Evolutionary conservation across 495 filamentous ascomycete genomes (phyloP).

Genomic region (Neurospora cerealis): DNA sequence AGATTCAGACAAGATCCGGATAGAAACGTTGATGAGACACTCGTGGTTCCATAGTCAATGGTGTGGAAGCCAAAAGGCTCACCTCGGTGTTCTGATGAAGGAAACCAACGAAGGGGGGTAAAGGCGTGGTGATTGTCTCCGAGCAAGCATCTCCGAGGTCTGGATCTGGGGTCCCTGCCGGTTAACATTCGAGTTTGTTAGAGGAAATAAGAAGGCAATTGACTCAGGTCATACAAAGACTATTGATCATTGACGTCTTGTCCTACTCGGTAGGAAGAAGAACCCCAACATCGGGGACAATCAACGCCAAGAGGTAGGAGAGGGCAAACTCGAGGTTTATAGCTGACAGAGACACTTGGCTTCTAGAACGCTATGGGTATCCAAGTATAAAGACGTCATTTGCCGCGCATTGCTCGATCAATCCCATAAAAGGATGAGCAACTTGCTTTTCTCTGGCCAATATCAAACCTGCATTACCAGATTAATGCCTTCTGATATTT

Average conservation of each 20-base stretch:
- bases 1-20: not conserved
- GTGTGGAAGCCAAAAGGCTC: not conserved
- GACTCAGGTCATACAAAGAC: not conserved
- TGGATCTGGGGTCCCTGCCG: not conserved
- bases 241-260: not conserved
- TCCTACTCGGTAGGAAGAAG: not conserved
- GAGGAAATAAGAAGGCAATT: not conserved
- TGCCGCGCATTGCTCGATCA: not conserved
- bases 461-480: not conserved
- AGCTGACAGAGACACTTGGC: not conserved
- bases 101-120: not conserved
- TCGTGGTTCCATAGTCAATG: not conserved
- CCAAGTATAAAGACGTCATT: not conserved
- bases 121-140: not conserved
- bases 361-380: not conserved
- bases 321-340: not conserved
- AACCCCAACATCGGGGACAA: not conserved
- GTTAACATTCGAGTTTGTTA: not conserved
- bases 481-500: not conserved
- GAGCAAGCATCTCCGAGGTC: not conserved
- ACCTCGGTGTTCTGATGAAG: not conserved
- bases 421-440: not conserved
- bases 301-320: not conserved
- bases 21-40: not conserved
- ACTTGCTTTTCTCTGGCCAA: not conserved